Conservation (phyloP, 2,329 filamentous ascomycete species). For the Ceratocystis destructans region DNA sequence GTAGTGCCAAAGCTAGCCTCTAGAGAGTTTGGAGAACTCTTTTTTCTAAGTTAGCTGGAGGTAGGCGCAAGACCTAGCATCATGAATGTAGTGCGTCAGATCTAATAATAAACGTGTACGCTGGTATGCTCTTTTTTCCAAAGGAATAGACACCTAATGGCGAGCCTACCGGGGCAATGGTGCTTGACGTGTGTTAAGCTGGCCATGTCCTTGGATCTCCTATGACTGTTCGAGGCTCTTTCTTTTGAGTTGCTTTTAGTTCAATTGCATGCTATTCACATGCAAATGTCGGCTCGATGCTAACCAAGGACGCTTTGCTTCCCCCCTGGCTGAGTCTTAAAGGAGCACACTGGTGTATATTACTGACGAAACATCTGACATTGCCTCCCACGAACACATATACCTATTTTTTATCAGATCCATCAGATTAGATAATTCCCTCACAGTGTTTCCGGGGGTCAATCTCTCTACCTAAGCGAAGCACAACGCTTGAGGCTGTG, state of each 20-base stretch:
- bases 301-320: background rate
- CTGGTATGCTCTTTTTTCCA: background rate
- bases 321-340: background rate
- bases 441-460: slow-evolving; percentile 21
- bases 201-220: background rate
- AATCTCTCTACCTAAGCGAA: background rate
- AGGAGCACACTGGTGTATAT: background rate
- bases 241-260: background rate
- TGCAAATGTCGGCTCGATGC: background rate
- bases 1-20: too few relatives aligned
- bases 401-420: slow-evolving; percentile 37
- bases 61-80: background rate
- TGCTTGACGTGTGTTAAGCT: background rate
- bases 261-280: background rate
- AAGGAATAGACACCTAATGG: background rate
- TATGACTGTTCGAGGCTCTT: background rate
- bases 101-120: background rate
- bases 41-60: background rate
- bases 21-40: background rate
- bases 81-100: background rate
- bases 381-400: background rate
- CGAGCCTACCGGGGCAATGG: background rate
- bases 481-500: background rate
- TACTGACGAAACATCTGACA: background rate
- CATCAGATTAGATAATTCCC: slow-evolving; percentile 35